Evolutionary conservation across 192 early-diverging fungal species (phyloP), one percentile per base, ranked within the genome.

Genomic region (Umbelopsis isabellina): DNA sequence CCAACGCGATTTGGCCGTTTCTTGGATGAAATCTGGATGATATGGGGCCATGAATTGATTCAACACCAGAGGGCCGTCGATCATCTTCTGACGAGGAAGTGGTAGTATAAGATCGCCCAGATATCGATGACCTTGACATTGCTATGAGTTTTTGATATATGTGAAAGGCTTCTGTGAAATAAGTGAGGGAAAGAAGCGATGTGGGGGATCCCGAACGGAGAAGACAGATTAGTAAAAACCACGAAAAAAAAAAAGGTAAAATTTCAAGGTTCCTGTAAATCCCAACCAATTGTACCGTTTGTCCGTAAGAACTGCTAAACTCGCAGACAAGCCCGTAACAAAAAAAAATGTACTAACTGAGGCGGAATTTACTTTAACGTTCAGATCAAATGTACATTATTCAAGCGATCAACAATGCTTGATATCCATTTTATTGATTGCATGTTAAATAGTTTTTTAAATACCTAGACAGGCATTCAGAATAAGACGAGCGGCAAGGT

Each of bases 81-180:
- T 61, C 55, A 35, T 61, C 55, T 0, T 61, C 55, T 10, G 55
- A 61, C 11, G 55, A 35, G 6, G 55, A 61, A 8, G 9, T 27
- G 13, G 55, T 61, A n/a, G 55, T 35, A n/a, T 61, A 16, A 35
- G 55, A 61, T 61, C 55, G 55, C 6, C 55, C 55, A 0, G 55
- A 61, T 25, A 61, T 37, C 10, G 55, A 61, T 35, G 55, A 35
- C 16, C 55, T 35, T 15, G 55, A 27, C 55, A 61, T 61, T 61
- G 27, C 16, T 13, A 16, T 61, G 27, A 11, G 7, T 16, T 25
- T 30, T 33, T 33, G 11, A 33, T n/a, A 61, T 15, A 35, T 12
- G 30, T 4, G 18, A 33, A 30, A 61, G 1, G 27, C 15, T 25
- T 30, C 55, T 61, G 33, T 61, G 27, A 18, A 61, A 35, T 27